These are phyloP conservation scores for Gossypioides kirkii DNA, from an alignment of 345 rosid species.

Conservation along the genomic window DNA sequence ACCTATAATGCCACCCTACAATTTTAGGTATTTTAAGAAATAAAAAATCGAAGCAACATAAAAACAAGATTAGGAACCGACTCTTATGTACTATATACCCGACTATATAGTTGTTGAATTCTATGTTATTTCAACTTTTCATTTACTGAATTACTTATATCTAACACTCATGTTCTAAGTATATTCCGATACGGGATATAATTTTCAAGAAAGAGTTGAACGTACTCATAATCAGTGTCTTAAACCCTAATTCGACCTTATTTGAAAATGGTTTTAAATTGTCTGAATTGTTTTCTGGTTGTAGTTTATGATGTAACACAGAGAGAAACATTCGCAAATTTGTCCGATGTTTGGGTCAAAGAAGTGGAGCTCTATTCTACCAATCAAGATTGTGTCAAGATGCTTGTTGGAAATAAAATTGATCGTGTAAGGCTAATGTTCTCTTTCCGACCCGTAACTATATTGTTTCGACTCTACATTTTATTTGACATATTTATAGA, in stretches of 20 bases:
- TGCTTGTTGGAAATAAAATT: constrained; percentile 95
- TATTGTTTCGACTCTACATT: background rate
- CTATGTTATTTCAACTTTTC: too few species aligned
- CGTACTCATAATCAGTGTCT: too few species aligned
- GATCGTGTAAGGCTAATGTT: constrained; percentile 44
- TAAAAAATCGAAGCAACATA: too few species aligned
- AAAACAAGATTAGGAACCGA: background rate
- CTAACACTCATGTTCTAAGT: too few species aligned
- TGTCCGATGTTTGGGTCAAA: constrained; percentile 88
- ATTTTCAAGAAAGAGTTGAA: too few species aligned
- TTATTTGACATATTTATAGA: too few species aligned
- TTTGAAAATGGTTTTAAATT: background rate
- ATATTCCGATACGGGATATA: too few species aligned
- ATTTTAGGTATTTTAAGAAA: too few species aligned
- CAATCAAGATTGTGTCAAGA: constrained; percentile 73
- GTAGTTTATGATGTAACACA: constrained; percentile 88
- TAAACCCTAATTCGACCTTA: background rate
- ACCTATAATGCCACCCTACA: too few species aligned
- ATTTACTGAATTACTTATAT: too few species aligned
- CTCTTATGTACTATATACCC: background rate
- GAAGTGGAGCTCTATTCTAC: constrained; percentile 82
- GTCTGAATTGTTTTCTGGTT: background rate
- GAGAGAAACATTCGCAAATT: constrained; percentile 79
- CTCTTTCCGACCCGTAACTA: background rate
- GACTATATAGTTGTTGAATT: too few species aligned